Base-by-base conservation (phyloP, 1,284 basidiomycete genomes). In the Cystobasidium pallidum region DNA sequence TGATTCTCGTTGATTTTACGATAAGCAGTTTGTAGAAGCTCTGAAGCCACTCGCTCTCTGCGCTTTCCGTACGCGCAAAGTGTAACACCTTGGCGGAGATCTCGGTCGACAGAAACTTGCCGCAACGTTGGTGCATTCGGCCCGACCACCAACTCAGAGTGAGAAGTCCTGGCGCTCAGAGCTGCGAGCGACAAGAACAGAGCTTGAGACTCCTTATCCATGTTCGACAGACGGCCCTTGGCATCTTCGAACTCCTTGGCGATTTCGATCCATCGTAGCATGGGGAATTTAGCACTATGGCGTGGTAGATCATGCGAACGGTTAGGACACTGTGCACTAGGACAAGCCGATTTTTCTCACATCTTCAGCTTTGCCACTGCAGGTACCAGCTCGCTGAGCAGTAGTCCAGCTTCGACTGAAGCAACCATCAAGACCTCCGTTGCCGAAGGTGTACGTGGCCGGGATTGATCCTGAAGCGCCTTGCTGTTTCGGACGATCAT, bases 191-290 rank as follows among this genome's bases (percentile, higher is more conserved):
- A n/a, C 3, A 64, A 24, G 41, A 63, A 71, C 17, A 71, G 34
- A 19, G 68, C 68, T 24, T 71, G 68, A 13, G 59, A 63, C 8
- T 26, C 39, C 32, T 47, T 17, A 47, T 63, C 68, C 59, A 71
- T 54, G 21, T 64, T 63, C 10, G 61, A 39, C 26, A 71, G 15
- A 2, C 32, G 43, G n/a, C 59, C 59, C 6, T 32, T 32, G 17
- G 68, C 68, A 41, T 28, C 39, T 24, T 54, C 8, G 17, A 52
- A 71, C 15, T 71, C 68, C 11, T 39, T 49, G 15, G 26, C 61
- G 10, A 71, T 45, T 19, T 71, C 61, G 24, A 71, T 54, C 59
- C 68, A 71, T 10, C 68, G 68, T 4, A 71, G 51, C 11, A 71
- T 49, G n/a, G 68, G 68, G 15, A 63, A 64, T 59, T 39, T 19